Base-by-base conservation (phyloP, 2,329 filamentous ascomycete genomes). In the Scytalidium lignicola region DNA sequence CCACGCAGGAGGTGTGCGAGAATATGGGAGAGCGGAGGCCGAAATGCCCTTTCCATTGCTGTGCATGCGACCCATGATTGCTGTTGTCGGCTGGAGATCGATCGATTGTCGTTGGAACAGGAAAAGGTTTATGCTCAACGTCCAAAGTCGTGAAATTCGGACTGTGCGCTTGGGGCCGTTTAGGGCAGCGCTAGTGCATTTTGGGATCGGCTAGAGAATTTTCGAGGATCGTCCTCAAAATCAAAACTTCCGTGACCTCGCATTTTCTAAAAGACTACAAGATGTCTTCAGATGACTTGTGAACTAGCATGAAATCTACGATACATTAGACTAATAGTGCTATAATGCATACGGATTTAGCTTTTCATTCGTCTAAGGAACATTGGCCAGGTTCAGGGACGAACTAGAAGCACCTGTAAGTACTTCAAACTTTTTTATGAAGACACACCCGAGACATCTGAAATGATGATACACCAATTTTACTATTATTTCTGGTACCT, bases 1-100 rank as follows among this genome's bases (percentile, higher is more conserved):
- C 93, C 93, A 99, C 64, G 91, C 82, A 56, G 93, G 92, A 59
- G 90, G 73, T 66, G 82, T 85, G 79, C 93, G 92, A 64, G 90
- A 96, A 86, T 97, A 99, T 70, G 95, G 93, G 76, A 97, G 78
- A 68, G 93, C 90, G 58, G 90, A 96, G 78, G 89, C 77, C 63
- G 90, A 90, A 78, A 99, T 99, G 76, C 93, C 95, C 89, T 97
- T 97, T 80, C 93, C 92, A 70, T 96, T 96, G 83, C 82, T 88
- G 86, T 99, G 95, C 86, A 97, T 86, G 82, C 92, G 86, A 86
- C 91, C 90, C 90, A 95, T 95, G 63, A 75, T 88, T 70, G 70
- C 64, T 67, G 66, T 65, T 67, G 60, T 64, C 65, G 65, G 58
- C 60, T 58, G 59, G 55, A 54, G 48, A 43, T 48, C 51, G 51